A percentile compares a stretch with the other conserved stretches of the same genome.
Evolutionary conservation across 352 stramenopile species (phyloP).

Genomic region (Pythium volutum): DNA sequence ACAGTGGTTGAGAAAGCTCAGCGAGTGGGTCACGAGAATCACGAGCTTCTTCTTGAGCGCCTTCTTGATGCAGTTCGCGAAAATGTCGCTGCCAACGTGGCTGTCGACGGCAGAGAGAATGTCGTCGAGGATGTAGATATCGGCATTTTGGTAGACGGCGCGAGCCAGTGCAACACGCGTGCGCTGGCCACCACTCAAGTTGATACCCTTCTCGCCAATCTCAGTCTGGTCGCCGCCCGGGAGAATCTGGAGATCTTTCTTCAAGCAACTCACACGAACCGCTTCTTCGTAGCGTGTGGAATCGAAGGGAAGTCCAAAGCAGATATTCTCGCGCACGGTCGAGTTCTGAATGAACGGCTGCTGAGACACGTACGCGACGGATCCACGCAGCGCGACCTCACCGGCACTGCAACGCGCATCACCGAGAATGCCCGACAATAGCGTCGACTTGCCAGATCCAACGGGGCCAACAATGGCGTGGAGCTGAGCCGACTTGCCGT

Average conservation of each 20-base stretch:
- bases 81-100: slow-evolving; percentile 95
- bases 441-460: slow-evolving; percentile 80
- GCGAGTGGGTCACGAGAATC: slow-evolving; percentile 90
- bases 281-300: slow-evolving; percentile 35
- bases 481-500: slow-evolving; percentile 73
- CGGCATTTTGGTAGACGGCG: slow-evolving; percentile 91
- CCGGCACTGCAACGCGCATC: slow-evolving; percentile 32
- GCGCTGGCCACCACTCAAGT: slow-evolving; percentile 96
- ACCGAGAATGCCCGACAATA: slow-evolving; percentile 43
- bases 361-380: slow-evolving; percentile 54
- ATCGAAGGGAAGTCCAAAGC: slow-evolving; percentile 42
- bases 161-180: slow-evolving; percentile 91
- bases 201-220: slow-evolving; percentile 98
- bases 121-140: slow-evolving; percentile 97
- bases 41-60: slow-evolving; percentile 87
- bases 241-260: slow-evolving; percentile 89
- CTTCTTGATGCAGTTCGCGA: slow-evolving; percentile 91
- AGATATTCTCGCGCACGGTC: slow-evolving; percentile 52
- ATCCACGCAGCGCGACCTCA: slow-evolving; percentile 30
- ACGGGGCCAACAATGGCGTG: slow-evolving; percentile 66
- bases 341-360: slow-evolving; percentile 54
- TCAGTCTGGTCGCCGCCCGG: slow-evolving; percentile 93
- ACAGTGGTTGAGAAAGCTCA: slow-evolving; percentile 80
- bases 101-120: slow-evolving; percentile 95
- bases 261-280: slow-evolving; percentile 67